Percentiles rank a stretch among this genome's conserved stretches.
Conservation (phyloP, 768 basidiomycete genomes). For the Boletus reticuloceps region DNA sequence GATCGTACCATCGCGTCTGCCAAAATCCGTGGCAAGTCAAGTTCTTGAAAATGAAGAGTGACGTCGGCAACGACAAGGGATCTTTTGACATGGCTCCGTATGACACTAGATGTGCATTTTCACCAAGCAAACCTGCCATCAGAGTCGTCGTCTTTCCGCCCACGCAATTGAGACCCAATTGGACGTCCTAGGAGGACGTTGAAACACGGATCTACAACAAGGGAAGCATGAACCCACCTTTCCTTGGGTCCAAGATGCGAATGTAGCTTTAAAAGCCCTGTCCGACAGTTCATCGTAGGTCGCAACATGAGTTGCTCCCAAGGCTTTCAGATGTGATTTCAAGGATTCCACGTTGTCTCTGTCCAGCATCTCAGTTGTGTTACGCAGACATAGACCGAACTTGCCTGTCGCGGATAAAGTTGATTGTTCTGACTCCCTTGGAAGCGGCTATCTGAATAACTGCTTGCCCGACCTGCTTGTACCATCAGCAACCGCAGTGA, state of each 20-base stretch:
- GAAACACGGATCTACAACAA: conserved; percentile 5
- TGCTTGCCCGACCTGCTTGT: conserved; percentile 69
- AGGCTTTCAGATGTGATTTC: conserved; percentile 45
- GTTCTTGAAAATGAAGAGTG: conserved; percentile 83
- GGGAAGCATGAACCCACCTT: conserved; percentile 40
- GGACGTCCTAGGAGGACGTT: conserved; percentile 33
- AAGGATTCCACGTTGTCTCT: conserved; percentile 56
- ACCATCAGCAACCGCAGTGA: background rate
- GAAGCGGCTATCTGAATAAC: conserved; percentile 84
- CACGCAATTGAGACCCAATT: conserved; percentile 55
- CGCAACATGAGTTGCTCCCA: conserved; percentile 76
- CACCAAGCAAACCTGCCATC: conserved; percentile 68
- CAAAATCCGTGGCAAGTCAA: conserved; percentile 75
- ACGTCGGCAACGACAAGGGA: conserved; percentile 73
- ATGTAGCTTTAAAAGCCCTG: conserved; percentile 47
- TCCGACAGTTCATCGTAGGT: conserved; percentile 75
- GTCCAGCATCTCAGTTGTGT: background rate
- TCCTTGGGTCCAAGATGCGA: conserved; percentile 64
- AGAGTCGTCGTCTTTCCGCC: conserved; percentile 64
- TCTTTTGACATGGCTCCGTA: conserved; percentile 91
- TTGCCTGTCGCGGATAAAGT: conserved; percentile 74
- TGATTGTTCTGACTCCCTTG: conserved; percentile 71
- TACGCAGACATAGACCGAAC: background rate
- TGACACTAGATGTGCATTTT: conserved; percentile 72
- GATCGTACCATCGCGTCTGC: conserved; percentile 69